These are phyloP conservation scores for Athelia sp. DNA, from an alignment of 1,284 basidiomycete genomes.

Conservation along the genomic window DNA sequence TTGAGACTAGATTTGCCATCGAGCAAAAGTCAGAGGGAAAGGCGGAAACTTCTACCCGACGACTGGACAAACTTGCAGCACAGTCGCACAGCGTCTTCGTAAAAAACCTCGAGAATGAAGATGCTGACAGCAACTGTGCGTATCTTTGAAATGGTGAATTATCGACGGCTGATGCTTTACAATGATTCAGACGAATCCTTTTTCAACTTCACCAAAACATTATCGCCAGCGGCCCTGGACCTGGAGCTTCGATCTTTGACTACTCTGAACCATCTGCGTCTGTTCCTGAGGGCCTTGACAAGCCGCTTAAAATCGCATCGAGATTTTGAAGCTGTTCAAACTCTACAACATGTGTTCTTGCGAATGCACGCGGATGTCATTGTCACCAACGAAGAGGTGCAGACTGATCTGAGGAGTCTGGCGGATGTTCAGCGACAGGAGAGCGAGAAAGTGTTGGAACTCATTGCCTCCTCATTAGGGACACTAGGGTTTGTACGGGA, in stretches of 20 bases:
- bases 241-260: slow-evolving; percentile 82
- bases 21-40: slow-evolving; percentile 36
- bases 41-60: slow-evolving; percentile 42
- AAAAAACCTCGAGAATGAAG: slow-evolving; percentile 57
- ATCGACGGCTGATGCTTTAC: too few species aligned
- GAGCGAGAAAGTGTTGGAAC: slow-evolving; percentile 66
- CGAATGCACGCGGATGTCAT: slow-evolving; percentile 82
- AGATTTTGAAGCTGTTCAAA: slow-evolving; percentile 96
- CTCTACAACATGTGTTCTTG: slow-evolving; percentile 82
- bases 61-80: slow-evolving; percentile 50
- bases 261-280: slow-evolving; percentile 57
- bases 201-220: slow-evolving; percentile 81
- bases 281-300: slow-evolving; percentile 75
- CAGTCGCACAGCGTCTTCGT: slow-evolving; percentile 73
- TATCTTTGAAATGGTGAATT: slow-evolving; percentile 9
- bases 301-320: slow-evolving; percentile 72
- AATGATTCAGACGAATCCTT: slow-evolving; percentile 64
- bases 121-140: slow-evolving; percentile 67
- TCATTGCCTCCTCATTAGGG: slow-evolving; percentile 67
- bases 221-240: slow-evolving; percentile 90
- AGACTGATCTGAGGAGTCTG: slow-evolving; percentile 50
- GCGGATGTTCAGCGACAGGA: slow-evolving; percentile 65
- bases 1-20: slow-evolving; percentile 75
- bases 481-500: slow-evolving; percentile 65
- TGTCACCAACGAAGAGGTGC: slow-evolving; percentile 64